phyloP scores from a whole-genome alignment of 1,284 basidiomycete species.

The Boletus mariae region DNA sequence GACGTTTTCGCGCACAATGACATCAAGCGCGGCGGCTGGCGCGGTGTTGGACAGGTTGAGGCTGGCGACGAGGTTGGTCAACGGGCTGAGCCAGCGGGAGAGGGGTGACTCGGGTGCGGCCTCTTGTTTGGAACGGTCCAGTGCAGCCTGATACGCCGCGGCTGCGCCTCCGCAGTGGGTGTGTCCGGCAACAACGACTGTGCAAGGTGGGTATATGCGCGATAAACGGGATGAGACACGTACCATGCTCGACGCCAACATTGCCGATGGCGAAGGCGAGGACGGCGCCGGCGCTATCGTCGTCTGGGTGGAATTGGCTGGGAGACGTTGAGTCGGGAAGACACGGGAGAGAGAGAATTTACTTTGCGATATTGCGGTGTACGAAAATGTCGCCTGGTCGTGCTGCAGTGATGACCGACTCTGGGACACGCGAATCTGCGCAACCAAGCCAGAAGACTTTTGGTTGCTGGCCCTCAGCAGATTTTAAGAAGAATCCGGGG shows the following conservation, averaged over 20 bases:
- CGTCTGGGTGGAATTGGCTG: slow-evolving; percentile 78
- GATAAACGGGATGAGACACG: slow-evolving; percentile 22
- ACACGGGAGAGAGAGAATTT: slow-evolving; percentile 16
- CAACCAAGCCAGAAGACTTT: slow-evolving; percentile 70
- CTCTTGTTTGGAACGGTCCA: slow-evolving; percentile 8
- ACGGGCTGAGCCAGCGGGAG: slow-evolving; percentile 69
- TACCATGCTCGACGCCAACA: slow-evolving; percentile 82
- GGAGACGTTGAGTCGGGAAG: not conserved
- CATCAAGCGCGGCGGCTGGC: slow-evolving; percentile 44
- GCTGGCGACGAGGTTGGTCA: slow-evolving; percentile 54
- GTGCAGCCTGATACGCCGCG: slow-evolving; percentile 51
- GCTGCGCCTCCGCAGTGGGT: slow-evolving; percentile 77
- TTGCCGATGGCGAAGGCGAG: slow-evolving; percentile 78
- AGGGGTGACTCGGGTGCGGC: slow-evolving; percentile 23
- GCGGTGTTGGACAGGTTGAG: slow-evolving; percentile 44
- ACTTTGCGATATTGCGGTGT: slow-evolving; percentile 66
- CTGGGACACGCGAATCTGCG: slow-evolving; percentile 66
- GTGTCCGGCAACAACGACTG: slow-evolving; percentile 81
- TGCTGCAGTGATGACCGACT: slow-evolving; percentile 49
- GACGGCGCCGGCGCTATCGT: slow-evolving; percentile 76
- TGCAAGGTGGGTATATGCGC: not conserved
- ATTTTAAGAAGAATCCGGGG: slow-evolving; percentile 59
- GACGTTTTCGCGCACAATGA: slow-evolving; percentile 77
- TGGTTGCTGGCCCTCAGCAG: slow-evolving; percentile 69
- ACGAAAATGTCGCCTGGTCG: slow-evolving; percentile 70